Evolutionary conservation across 495 filamentous ascomycete species (phyloP), one percentile per base, ranked within the genome.

Genomic region (Chaetomium fimeti): DNA sequence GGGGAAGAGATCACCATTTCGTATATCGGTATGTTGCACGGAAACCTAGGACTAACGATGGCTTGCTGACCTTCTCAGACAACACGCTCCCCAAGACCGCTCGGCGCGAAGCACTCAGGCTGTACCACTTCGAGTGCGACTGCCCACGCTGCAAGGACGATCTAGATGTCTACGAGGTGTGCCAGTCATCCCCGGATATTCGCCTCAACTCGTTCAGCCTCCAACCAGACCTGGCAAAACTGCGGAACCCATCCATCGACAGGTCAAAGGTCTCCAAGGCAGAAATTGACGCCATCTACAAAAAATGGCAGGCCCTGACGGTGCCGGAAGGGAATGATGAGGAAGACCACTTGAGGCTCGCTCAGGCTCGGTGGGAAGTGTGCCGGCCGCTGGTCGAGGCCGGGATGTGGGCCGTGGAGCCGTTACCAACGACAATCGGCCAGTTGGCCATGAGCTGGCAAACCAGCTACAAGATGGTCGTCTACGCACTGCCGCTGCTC

Each of bases 1-100:
- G 79, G 76, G 5, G 79, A 83, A 32, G 78, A 83, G 68, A 74
- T 85, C 27, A 72, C 75, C 45, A 81, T 84, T 22, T 81, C 79
- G 0, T 85, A 85, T 62, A 78, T 81, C 18, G 78, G 80, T 80
- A 74, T 53, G 79, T 59, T 36, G 25, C 20, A n/a, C 24, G 20
- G 16, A 24, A n/a, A n/a, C 9, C 9, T 3, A 40, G 32, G 4
- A 3, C 8, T 38, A 45, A 43, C 56, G 54, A 20, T 57, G 0
- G 3, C 38, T 13, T n/a, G 27, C 63, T 68, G 24, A 67, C 61
- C 27, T 29, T 18, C n/a, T 7, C 42, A 80, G 79, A 79, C 22
- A 68, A 68, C 54, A 75, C 71, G 7, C 28, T 66, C 1, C 78
- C 72, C 43, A 71, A 65, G 58, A 36, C 68, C 18, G 56, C 68